Evolutionary conservation across 768 basidiomycete genomes (phyloP).

Genomic region (Mrakia gelida): DNA sequence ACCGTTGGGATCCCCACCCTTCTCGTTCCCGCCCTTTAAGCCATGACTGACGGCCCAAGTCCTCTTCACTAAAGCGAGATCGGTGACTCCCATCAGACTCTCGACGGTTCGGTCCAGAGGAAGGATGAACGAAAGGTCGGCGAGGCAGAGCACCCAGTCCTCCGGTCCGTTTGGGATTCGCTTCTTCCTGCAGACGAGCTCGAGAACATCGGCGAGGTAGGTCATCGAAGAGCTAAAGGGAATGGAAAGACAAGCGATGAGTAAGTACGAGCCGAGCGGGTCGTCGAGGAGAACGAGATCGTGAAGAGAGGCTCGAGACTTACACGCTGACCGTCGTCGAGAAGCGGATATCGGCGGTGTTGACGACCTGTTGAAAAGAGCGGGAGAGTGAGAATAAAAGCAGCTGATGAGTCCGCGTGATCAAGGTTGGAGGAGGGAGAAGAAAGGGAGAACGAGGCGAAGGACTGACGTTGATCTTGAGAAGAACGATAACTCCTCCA

Average conservation of each 20-base stretch:
- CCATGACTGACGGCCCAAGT: constrained; percentile 70
- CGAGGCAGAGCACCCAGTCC: constrained; percentile 57
- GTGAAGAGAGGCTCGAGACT: constrained; percentile 37
- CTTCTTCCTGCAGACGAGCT: constrained; percentile 58
- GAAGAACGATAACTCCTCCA: constrained; percentile 44
- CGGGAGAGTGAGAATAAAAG: not conserved
- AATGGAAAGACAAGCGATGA: not conserved
- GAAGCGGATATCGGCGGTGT: constrained; percentile 74
- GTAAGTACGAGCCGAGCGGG: not conserved
- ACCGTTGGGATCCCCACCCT: constrained; percentile 85
- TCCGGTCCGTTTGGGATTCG: constrained; percentile 48
- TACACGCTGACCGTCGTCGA: constrained; percentile 90
- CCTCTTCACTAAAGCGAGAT: constrained; percentile 73
- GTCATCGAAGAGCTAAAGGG: constrained; percentile 62
- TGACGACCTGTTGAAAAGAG: constrained; percentile 50
- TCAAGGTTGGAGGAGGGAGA: not conserved
- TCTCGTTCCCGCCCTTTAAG: constrained; percentile 53
- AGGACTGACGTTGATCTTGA: constrained; percentile 59
- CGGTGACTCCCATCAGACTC: constrained; percentile 79
- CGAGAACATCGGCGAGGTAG: constrained; percentile 95
- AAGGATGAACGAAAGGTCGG: constrained; percentile 54
- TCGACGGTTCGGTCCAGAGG: constrained; percentile 96
- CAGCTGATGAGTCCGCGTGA: not conserved
- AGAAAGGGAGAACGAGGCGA: not conserved
- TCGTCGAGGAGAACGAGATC: not conserved